These are phyloP conservation scores for Conoideocrella luteorostrata DNA, from an alignment of 2,329 filamentous ascomycete genomes.

Conservation along the genomic window DNA sequence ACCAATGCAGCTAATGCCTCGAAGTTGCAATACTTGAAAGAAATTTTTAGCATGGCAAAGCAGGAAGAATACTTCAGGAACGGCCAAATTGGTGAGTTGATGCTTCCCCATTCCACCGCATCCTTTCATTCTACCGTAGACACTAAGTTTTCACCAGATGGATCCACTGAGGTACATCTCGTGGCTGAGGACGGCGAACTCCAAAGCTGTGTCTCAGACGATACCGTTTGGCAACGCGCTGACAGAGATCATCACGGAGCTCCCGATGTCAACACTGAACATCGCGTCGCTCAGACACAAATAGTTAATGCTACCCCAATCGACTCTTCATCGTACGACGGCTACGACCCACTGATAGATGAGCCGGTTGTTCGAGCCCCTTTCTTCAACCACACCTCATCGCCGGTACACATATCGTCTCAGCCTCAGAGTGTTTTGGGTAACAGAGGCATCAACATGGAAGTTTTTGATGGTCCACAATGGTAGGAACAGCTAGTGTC, in stretches of 20 bases:
- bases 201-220: conserved; percentile 41
- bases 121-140: not conserved
- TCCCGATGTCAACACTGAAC: too few relatives aligned
- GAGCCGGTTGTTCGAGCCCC: conserved; percentile 38
- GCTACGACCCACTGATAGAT: conserved; percentile 31
- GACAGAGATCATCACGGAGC: too few relatives aligned
- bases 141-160: conserved; percentile 32
- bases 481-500: too few relatives aligned
- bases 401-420: conserved; percentile 33
- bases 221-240: conserved; percentile 33
- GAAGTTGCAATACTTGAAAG: conserved; percentile 50
- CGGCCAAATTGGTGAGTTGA: conserved; percentile 53
- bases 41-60: conserved; percentile 56
- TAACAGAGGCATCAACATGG: conserved; percentile 24
- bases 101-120: too few relatives aligned
- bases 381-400: conserved; percentile 34
- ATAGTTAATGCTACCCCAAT: conserved; percentile 31
- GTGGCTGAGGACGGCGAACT: conserved; percentile 46
- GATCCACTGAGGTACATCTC: conserved; percentile 39
- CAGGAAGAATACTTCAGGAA: conserved; percentile 50
- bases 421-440: conserved; percentile 38
- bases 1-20: conserved; percentile 49
- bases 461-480: too few relatives aligned
- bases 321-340: conserved; percentile 23
- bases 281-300: conserved; percentile 28